Evolutionary conservation across 2,329 filamentous ascomycete genomes (phyloP), one percentile per base, ranked within the genome.

Genomic region (Anthostomella pinea): DNA sequence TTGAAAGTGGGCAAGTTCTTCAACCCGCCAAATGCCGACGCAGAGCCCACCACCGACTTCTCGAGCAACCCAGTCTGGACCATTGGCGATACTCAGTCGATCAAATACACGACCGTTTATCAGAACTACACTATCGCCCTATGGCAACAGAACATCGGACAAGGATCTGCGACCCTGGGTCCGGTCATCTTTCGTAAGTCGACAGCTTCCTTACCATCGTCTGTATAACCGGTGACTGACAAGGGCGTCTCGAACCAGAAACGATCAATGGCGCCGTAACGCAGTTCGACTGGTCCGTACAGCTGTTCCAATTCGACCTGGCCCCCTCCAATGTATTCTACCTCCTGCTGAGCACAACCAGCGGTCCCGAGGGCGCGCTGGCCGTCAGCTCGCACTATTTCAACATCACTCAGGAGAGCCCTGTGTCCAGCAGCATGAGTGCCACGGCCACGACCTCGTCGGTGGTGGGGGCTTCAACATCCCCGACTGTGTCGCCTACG

Each of bases 51-150:
- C 8, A n/a, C 21, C 15, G 33, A 46, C 20, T 45, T 29, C 15
- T 34, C 43, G 16, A 30, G 11, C 5, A 42, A 47, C 30, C 35
- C 19, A 9, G 22, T 44, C 13, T 46, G 44, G 29, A 18, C 4
- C 2, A 5, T 44, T 6, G 42, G 42, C 6, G 32, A 43, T 19
- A 32, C 19, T 3, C 32, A 52, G 26, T 49, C 38, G 3, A 44
- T 57, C 30, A 37, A 41, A 13, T 56, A 46, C 30, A 51, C 47
- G 9, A 56, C 52, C 1, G 41, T 30, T 3, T 46, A 47, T 24
- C 38, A 25, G 6, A 42, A 45, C 16, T 58, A 55, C 41, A 44
- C 44, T 9, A 51, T 57, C 35, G 45, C 43, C 6, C n/a, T 57
- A 6, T 56, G 47, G 45, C 55, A 59, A 10, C 38, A 56, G 22